Base-by-base conservation (phyloP, 2,329 filamentous ascomycete species). In the Sphaceloma murrayae region DNA sequence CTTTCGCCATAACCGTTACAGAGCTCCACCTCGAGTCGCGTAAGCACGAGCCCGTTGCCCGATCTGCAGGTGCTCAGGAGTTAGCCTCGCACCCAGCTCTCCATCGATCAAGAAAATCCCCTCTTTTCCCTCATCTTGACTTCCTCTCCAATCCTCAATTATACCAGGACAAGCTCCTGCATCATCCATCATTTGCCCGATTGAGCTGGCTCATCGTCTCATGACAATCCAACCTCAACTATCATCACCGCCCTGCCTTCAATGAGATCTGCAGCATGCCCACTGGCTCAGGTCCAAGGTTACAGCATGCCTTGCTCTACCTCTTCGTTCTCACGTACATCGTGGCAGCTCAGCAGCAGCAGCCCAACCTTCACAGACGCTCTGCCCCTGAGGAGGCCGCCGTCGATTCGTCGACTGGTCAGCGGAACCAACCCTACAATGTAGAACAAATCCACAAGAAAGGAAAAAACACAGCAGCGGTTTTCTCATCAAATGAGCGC, bases 401-500 rank as follows among this genome's bases (percentile, higher is more conserved):
- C 30, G 49, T 51, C 21, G 43, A 49, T 14, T 43, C 48, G 38
- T 44, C 46, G 38, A 44, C 29, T 47, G 52, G 24, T 49, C 48
- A 34, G 43, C 49, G 54, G 58, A 48, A 55, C 54, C 44, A 47
- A 52, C 46, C 48, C 49, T 31, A 46, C 46, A 31, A 44, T 46
- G 47, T 32, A 49, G 48, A 44, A 45, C 38, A 27, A 45, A 49
- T 27, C 43, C 51, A 48, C 33, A 47, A 50, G 47, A 51, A 52
- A 36, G 47, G 50, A 34, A 54, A 51, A 48, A 43, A 54, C 46
- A 58, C 56, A 48, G 42, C 42, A 34, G 54, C 52, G 50, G 54
- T 52, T 45, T 54, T 54, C 45, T 51, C 58, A 45, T 51, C 50
- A 50, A 72, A 91, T 82, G 85, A 80, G 85, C 87, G 86, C 87